phyloP scores from a whole-genome alignment of 2,329 filamentous ascomycete species.

The Ophiosphaerella narmari region DNA sequence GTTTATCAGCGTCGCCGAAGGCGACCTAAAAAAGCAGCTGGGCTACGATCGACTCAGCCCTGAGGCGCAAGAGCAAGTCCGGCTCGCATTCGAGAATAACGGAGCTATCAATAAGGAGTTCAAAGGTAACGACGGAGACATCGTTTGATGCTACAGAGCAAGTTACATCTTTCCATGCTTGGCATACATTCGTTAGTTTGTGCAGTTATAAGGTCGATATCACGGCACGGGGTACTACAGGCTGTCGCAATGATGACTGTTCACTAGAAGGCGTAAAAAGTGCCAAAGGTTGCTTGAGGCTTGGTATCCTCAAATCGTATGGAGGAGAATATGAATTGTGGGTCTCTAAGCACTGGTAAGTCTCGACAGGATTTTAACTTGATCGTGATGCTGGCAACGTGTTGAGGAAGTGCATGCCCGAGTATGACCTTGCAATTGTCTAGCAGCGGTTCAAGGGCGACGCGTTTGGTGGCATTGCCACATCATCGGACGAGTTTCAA shows the following conservation, averaged over 20 bases:
- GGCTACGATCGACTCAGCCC: conserved; percentile 74
- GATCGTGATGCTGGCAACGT: conserved; percentile 14
- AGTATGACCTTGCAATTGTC: conserved; percentile 67
- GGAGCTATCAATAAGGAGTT: conserved; percentile 82
- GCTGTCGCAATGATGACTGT: conserved; percentile 73
- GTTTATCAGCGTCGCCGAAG: conserved; percentile 62
- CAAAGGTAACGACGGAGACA: conserved; percentile 56
- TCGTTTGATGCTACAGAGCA: conserved; percentile 11
- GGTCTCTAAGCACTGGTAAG: conserved; percentile 82
- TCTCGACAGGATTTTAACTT: conserved; percentile 28
- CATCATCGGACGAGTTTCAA: conserved; percentile 68
- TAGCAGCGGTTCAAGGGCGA: conserved; percentile 60
- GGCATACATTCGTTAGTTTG: not conserved
- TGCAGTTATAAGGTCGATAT: conserved; percentile 23
- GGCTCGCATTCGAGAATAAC: conserved; percentile 70
- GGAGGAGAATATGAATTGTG: conserved; percentile 60
- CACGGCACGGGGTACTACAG: conserved; percentile 52
- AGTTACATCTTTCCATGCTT: not conserved
- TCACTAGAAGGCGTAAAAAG: conserved; percentile 72
- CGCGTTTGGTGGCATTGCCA: conserved; percentile 75
- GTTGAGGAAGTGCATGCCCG: conserved; percentile 81
- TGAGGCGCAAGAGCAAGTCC: conserved; percentile 73
- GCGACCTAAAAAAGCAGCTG: conserved; percentile 70
- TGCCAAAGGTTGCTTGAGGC: conserved; percentile 75
- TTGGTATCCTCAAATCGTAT: conserved; percentile 58